Conservation (phyloP, 371 early-diverging fungal species). For the Actinomucor elegans region DNA sequence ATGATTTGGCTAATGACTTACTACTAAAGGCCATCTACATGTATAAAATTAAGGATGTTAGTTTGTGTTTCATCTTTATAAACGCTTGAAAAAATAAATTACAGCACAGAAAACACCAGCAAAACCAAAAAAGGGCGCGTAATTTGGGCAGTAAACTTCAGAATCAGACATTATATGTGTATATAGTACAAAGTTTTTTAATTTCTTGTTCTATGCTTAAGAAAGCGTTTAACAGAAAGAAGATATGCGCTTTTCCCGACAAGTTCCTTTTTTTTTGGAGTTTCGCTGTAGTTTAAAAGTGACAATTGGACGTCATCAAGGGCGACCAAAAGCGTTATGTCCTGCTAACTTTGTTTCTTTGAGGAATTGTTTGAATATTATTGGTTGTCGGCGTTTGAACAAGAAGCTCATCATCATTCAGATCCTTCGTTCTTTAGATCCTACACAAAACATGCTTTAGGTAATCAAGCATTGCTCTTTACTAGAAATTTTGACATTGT, state of each 20-base stretch:
- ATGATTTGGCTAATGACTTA: slow-evolving; percentile 14
- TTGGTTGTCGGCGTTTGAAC: too few relatives aligned
- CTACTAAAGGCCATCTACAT: slow-evolving; percentile 45
- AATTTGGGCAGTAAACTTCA: slow-evolving; percentile 45
- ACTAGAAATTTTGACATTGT: too few relatives aligned
- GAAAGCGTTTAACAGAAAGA: neutral
- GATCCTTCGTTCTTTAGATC: too few relatives aligned
- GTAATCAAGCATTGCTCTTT: too few relatives aligned
- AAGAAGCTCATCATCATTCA: too few relatives aligned
- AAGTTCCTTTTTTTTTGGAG: neutral
- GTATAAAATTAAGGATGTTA: slow-evolving; percentile 1
- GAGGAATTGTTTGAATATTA: too few relatives aligned
- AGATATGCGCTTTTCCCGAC: neutral
- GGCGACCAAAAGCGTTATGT: too few relatives aligned
- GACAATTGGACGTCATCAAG: too few relatives aligned
- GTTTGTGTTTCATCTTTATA: neutral
- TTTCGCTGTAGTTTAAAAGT: neutral
- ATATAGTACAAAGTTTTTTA: neutral
- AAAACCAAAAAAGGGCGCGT: slow-evolving; percentile 52
- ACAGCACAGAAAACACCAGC: slow-evolving; percentile 52
- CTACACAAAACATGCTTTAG: too few relatives aligned
- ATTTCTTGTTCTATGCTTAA: too few relatives aligned
- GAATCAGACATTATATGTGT: slow-evolving; percentile 25
- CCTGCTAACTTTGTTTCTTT: too few relatives aligned
- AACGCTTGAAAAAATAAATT: slow-evolving; percentile 10